Percentiles rank a stretch among this genome's conserved stretches.
These are phyloP conservation scores for Vigna angularis DNA, from an alignment of 306 rosid genomes.

Conservation along the genomic window DNA sequence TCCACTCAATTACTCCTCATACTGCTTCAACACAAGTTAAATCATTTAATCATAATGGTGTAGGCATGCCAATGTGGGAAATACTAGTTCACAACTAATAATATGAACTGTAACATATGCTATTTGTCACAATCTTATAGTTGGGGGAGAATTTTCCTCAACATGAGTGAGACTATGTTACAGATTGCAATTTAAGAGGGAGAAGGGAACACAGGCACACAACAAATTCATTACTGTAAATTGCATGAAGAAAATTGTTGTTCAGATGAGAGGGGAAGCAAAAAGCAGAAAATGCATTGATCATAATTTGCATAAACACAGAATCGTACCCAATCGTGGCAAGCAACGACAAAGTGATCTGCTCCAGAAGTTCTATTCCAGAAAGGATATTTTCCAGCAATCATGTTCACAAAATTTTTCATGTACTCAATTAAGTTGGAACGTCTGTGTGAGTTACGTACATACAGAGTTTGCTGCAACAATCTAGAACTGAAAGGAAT, in stretches of 20 bases:
- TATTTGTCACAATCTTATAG: neutral
- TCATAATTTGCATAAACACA: slow-evolving; percentile 30
- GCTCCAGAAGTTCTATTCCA: slow-evolving; percentile 94
- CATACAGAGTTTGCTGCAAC: slow-evolving; percentile 74
- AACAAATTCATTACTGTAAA: slow-evolving; percentile 15
- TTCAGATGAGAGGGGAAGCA: neutral
- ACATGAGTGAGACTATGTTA: neutral
- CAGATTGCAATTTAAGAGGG: slow-evolving; percentile 1
- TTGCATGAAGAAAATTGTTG: slow-evolving; percentile 24
- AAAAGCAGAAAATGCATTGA: neutral
- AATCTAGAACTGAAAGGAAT: slow-evolving; percentile 92
- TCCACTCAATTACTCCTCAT: slow-evolving; percentile 47
- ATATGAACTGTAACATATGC: neutral
- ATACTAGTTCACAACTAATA: slow-evolving; percentile 20
- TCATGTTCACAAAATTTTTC: slow-evolving; percentile 62
- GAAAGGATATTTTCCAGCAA: slow-evolving; percentile 73
- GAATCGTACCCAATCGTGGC: slow-evolving; percentile 96
- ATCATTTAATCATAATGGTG: slow-evolving; percentile 43
- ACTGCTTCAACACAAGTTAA: slow-evolving; percentile 49
- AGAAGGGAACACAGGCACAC: neutral
- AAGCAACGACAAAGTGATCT: slow-evolving; percentile 95
- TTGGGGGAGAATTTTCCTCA: no score
- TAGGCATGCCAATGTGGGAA: slow-evolving; percentile 5
- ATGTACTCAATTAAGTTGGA: slow-evolving; percentile 69
- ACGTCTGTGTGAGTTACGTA: slow-evolving; percentile 71